A percentile compares a stretch with the other conserved stretches of the same genome.
Conservation (phyloP, 2,329 filamentous ascomycete species). For the Alternaria incomplexa region DNA sequence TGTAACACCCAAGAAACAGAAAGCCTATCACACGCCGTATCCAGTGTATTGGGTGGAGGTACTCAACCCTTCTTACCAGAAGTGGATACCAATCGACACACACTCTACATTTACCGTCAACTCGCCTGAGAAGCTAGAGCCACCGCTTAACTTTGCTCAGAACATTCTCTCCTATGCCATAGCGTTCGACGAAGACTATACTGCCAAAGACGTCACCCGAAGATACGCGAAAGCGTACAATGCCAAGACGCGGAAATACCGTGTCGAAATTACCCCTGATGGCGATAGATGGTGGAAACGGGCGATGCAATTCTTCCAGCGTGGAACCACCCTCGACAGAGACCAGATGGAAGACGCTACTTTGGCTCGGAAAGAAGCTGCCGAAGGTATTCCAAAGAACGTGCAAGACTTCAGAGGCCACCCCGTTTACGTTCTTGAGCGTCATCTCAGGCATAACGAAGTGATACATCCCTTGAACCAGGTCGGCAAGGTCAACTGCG, state of each 20-base stretch:
- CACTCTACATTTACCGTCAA: slow-evolving; percentile 81
- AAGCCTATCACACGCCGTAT: slow-evolving; percentile 72
- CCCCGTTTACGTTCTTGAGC: slow-evolving; percentile 74
- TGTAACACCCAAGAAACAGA: slow-evolving; percentile 47
- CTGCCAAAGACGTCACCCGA: slow-evolving; percentile 82
- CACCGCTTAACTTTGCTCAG: slow-evolving; percentile 75
- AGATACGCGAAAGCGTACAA: slow-evolving; percentile 89
- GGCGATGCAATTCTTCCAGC: slow-evolving; percentile 54
- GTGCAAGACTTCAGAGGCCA: slow-evolving; percentile 88
- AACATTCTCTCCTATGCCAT: slow-evolving; percentile 85
- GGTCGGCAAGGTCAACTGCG: slow-evolving; percentile 78
- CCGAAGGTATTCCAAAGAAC: slow-evolving; percentile 82
- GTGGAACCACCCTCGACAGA: slow-evolving; percentile 59
- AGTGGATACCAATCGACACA: slow-evolving; percentile 89
- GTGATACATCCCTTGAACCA: slow-evolving; percentile 75
- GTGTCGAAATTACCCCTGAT: slow-evolving; percentile 72
- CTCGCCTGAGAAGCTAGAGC: slow-evolving; percentile 79
- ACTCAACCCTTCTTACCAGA: slow-evolving; percentile 83
- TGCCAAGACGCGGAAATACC: slow-evolving; percentile 81
- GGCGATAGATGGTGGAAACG: slow-evolving; percentile 64
- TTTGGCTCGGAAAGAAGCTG: slow-evolving; percentile 71
- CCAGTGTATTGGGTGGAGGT: slow-evolving; percentile 96
- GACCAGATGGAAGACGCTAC: slow-evolving; percentile 86
- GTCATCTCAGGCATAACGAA: slow-evolving; percentile 83
- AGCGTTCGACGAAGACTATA: slow-evolving; percentile 80